Evolutionary conservation across 106 monocot genomes (phyloP), one percentile per base, ranked within the genome.

Genomic region (Amphibolis antarctica): DNA sequence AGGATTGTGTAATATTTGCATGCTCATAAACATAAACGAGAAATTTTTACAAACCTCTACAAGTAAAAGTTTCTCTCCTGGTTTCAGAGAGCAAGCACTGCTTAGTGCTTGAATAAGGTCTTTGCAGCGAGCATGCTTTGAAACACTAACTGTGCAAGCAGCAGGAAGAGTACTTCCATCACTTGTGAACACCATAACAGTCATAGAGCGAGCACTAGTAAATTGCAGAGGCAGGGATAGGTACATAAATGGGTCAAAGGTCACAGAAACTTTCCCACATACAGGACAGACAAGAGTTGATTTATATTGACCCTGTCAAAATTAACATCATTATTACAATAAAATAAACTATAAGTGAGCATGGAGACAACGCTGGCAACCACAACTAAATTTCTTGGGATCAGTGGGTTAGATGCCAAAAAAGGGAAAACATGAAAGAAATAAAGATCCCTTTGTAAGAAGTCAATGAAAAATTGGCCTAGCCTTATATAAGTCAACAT

Each of bases 241-340:
- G 60, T 99, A 91, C 98, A 99, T 99, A 71, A 99, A 99, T 43
- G 98, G 98, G 76, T 99, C 91, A 83, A 99, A 99, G 28, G 87
- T 99, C 75, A 99, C 98, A 1, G 98, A 99, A 58, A 99, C 81
- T 73, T 99, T 99, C 48, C 73, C 81, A 67, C 98, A 98, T 1
- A 91, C 91, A 58, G 98, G 98, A 67, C 98, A 99, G 28, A 91
- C 85, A 28, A 99, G 72, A 69, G 91, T 99, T 22, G 91, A 99
- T 75, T 99, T 99, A 85, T 88, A 99, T 69, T 99, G 98, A 26
- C 98, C 98, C 96, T 98, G 80, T 63, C 42, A 36, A 86, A 79
- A 45, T 51, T 28, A 30, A 29, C 9, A 19, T 46, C 11, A 60
- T 29, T 29, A 4, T 9, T 28, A 15, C 31, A 60, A 42, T n/a